These are phyloP conservation scores for Hordeum marinum DNA, from an alignment of 176 grass and related monocot genomes.

Conservation along the genomic window DNA sequence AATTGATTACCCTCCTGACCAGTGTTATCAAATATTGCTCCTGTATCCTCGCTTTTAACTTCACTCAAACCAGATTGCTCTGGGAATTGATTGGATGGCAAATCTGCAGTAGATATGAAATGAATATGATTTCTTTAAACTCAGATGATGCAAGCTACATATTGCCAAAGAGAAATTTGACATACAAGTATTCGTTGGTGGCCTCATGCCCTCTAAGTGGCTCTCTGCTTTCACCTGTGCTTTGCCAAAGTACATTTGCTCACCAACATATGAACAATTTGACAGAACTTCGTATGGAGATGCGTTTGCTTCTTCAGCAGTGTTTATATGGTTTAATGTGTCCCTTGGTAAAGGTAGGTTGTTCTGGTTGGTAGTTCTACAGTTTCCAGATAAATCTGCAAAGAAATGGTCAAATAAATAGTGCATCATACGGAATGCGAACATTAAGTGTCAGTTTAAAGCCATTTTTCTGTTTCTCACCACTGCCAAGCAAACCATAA, in stretches of 20 bases:
- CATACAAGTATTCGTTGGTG: conserved; percentile 35
- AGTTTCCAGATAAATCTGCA: conserved; percentile 30
- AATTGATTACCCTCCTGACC: conserved; percentile 34
- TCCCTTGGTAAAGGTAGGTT: conserved; percentile 25
- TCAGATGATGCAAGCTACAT: not conserved
- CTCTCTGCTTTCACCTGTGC: conserved; percentile 27
- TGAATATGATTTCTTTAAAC: not conserved
- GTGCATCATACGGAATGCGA: not conserved
- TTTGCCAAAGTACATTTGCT: conserved; percentile 34
- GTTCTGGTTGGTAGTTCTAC: conserved; percentile 19
- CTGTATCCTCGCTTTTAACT: conserved; percentile 21
- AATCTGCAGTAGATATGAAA: conserved; percentile 41
- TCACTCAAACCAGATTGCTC: conserved; percentile 50
- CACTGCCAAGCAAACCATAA: conserved; percentile 14
- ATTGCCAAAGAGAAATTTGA: not conserved
- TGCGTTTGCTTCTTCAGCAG: conserved; percentile 27
- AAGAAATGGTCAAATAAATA: not conserved
- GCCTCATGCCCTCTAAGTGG: conserved; percentile 4
- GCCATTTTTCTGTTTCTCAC: conserved; percentile 6
- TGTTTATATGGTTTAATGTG: conserved; percentile 22
- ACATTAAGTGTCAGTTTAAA: not conserved
- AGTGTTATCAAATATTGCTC: conserved; percentile 26
- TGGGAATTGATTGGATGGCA: conserved; percentile 15
- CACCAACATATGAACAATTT: conserved; percentile 27
- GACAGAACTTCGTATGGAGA: conserved; percentile 15